A percentile compares a stretch with the other conserved stretches of the same genome.
phyloP scores from a whole-genome alignment of 148 eudicot genomes.

The Fagopyrum tataricum region DNA sequence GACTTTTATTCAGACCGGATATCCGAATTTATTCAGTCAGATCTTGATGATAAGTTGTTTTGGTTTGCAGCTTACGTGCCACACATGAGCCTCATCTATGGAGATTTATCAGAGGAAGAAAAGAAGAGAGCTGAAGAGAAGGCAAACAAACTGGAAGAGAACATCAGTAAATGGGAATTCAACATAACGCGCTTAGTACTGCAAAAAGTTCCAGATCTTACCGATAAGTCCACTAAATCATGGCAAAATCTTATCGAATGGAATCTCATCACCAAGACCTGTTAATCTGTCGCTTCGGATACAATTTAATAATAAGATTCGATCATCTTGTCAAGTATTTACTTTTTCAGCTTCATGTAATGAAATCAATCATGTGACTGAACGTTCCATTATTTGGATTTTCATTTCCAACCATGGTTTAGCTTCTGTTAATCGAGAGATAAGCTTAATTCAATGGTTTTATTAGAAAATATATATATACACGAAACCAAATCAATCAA shows the following conservation, averaged over 20 bases:
- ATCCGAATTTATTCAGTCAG: too few relatives aligned
- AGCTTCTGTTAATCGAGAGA: too few relatives aligned
- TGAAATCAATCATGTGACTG: background rate
- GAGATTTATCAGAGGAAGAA: constrained; percentile 10
- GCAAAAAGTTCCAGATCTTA: constrained; percentile 4
- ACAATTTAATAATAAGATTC: background rate
- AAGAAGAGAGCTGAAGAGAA: constrained; percentile 6
- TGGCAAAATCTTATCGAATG: constrained; percentile 12
- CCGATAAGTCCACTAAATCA: constrained; percentile 13
- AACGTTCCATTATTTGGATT: background rate
- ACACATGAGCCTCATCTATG: constrained; percentile 14
- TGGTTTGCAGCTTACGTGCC: constrained; percentile 13
- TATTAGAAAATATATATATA: too few relatives aligned
- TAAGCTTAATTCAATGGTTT: too few relatives aligned
- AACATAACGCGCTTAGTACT: constrained; percentile 13
- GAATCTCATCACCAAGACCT: constrained; percentile 5
- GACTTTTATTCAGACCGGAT: too few relatives aligned
- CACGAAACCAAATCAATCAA: too few relatives aligned
- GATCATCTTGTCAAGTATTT: background rate
- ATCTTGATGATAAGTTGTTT: background rate
- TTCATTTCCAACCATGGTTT: too few relatives aligned
- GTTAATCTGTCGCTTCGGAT: background rate
- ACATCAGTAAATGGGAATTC: constrained; percentile 6
- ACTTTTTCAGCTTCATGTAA: background rate
- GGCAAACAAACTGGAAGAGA: constrained; percentile 9